Evolutionary conservation across 768 basidiomycete species (phyloP).

Genomic region (Tulasnella sp.): DNA sequence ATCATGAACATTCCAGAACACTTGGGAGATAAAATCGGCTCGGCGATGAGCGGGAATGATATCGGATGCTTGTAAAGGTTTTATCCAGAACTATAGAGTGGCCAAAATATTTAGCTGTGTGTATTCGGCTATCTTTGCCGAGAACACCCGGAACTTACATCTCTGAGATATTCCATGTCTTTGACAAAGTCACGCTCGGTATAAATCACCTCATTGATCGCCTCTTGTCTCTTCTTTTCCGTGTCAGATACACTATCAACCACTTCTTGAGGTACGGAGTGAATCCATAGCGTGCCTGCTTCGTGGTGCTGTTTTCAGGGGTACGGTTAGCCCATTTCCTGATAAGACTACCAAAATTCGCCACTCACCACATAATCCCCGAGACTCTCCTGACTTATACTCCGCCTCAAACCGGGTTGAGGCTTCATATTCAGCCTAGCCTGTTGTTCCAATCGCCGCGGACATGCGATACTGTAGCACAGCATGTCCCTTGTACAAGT

Average conservation of each 20-base stretch:
- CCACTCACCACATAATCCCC: conserved; percentile 55
- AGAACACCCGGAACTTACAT: conserved; percentile 40
- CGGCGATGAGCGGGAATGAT: conserved; percentile 65
- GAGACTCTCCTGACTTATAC: conserved; percentile 67
- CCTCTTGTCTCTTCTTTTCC: conserved; percentile 94
- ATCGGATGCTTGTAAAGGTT: conserved; percentile 60
- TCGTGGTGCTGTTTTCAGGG: conserved; percentile 39
- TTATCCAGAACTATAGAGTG: conserved; percentile 64
- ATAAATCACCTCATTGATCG: conserved; percentile 89
- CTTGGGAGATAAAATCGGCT: conserved; percentile 78
- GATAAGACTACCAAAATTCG: too few species aligned
- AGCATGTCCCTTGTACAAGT: conserved; percentile 87
- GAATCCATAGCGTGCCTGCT: conserved; percentile 86
- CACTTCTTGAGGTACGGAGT: conserved; percentile 89
- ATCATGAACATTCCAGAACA: conserved; percentile 96
- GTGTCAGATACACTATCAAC: conserved; percentile 81
- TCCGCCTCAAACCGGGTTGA: conserved; percentile 75
- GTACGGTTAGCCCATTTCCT: too few species aligned
- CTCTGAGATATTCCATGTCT: conserved; percentile 94
- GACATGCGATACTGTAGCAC: conserved; percentile 98
- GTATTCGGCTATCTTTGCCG: background rate
- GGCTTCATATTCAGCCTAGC: conserved; percentile 89
- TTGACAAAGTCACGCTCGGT: conserved; percentile 97
- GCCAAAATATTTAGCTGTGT: conserved; percentile 1
- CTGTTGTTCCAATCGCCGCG: conserved; percentile 86